These are phyloP conservation scores for Omphalea diandra DNA, from an alignment of 441 rosid species.

Conservation along the genomic window DNA sequence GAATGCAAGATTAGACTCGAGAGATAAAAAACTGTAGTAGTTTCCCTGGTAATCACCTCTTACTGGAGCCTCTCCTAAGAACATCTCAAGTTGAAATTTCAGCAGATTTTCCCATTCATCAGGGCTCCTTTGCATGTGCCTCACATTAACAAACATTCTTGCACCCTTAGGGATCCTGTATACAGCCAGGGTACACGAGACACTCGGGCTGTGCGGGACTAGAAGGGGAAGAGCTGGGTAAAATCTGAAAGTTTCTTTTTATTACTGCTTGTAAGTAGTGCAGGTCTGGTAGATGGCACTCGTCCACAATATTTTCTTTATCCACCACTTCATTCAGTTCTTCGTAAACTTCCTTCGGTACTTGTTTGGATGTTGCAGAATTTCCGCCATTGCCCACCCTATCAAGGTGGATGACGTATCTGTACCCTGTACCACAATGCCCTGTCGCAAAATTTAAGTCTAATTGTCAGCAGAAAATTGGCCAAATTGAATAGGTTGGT, in stretches of 20 bases:
- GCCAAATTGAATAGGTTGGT: no score
- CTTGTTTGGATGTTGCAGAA: no score
- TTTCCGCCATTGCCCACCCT: no score
- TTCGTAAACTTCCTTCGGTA: no score
- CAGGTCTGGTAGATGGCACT: neutral
- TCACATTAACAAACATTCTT: neutral
- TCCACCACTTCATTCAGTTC: no score
- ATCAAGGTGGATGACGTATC: no score
- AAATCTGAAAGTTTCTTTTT: neutral
- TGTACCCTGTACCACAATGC: no score
- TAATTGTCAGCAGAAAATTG: no score
- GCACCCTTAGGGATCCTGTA: neutral
- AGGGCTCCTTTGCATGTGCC: neutral
- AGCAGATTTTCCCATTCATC: neutral
- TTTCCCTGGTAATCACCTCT: neutral
- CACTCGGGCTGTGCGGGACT: neutral
- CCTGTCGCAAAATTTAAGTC: no score
- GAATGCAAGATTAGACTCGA: slow-evolving; percentile 19
- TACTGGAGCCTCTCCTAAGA: neutral
- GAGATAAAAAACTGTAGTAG: neutral
- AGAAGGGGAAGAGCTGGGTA: neutral
- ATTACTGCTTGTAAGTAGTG: no score
- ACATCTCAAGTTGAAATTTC: neutral
- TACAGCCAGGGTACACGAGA: neutral
- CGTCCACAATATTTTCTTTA: no score